Percentiles rank a stretch among this genome's conserved stretches.
phyloP scores from a whole-genome alignment of 2,329 filamentous ascomycete species.

The Beauveria australis region DNA sequence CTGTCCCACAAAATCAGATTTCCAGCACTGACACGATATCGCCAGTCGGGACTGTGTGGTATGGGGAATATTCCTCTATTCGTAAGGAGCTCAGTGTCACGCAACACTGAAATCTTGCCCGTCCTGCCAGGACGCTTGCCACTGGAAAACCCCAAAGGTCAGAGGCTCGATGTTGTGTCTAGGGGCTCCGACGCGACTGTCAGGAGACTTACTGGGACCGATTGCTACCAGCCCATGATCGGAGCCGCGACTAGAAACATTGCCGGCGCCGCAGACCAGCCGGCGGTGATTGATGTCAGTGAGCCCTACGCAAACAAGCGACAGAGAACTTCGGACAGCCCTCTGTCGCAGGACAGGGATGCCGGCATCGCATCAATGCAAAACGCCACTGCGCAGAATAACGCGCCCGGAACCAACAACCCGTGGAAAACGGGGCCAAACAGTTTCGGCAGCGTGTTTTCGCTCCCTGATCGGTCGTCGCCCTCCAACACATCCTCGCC shows the following conservation, averaged over 20 bases:
- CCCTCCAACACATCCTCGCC: slow-evolving; percentile 26
- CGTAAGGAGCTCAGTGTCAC: slow-evolving; percentile 35
- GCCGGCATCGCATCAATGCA: neutral
- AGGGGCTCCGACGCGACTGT: slow-evolving; percentile 3
- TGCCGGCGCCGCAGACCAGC: slow-evolving; percentile 4
- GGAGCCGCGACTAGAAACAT: slow-evolving; percentile 26
- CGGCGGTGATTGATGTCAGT: neutral
- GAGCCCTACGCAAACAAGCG: slow-evolving; percentile 21
- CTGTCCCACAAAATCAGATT: slow-evolving; percentile 28
- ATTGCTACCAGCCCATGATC: slow-evolving; percentile 26
- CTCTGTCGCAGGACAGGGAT: slow-evolving; percentile 13
- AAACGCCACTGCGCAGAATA: neutral
- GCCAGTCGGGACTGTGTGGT: slow-evolving; percentile 20
- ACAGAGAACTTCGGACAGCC: slow-evolving; percentile 22
- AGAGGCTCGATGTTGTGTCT: neutral
- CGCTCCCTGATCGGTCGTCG: slow-evolving; percentile 25
- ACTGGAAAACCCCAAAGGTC: slow-evolving; percentile 25
- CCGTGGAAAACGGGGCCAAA: slow-evolving; percentile 23
- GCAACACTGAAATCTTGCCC: slow-evolving; percentile 30
- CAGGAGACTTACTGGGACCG: slow-evolving; percentile 14
- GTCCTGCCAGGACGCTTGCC: slow-evolving; percentile 39
- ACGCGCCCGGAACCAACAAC: neutral
- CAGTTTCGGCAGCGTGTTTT: neutral
- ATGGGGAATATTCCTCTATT: slow-evolving; percentile 38
- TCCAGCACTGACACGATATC: slow-evolving; percentile 27